A percentile compares a stretch with the other conserved stretches of the same genome.
These are phyloP conservation scores for Colletotrichum sp. DNA, from an alignment of 2,329 filamentous ascomycete genomes.

Conservation along the genomic window DNA sequence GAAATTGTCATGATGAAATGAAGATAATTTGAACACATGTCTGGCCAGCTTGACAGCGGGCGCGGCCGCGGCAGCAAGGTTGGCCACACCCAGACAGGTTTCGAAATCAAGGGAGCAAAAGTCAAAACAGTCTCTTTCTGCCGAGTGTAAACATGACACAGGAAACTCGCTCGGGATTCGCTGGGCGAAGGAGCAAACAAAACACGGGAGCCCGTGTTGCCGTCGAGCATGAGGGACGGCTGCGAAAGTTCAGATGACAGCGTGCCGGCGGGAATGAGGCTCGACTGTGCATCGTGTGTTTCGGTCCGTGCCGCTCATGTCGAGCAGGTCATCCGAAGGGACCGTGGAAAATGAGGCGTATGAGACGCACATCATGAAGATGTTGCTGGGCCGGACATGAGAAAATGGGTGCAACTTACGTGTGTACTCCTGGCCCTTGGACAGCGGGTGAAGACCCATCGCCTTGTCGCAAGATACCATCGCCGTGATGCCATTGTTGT, in stretches of 20 bases:
- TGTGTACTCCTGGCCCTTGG: conserved; percentile 49
- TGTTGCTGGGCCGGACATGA: not conserved
- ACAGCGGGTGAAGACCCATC: conserved; percentile 48
- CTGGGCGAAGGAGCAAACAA: not conserved
- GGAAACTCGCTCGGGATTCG: not conserved
- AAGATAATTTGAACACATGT: not conserved
- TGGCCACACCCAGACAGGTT: not conserved
- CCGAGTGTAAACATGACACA: not conserved
- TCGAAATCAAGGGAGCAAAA: conserved; percentile 17
- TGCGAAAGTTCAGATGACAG: not conserved
- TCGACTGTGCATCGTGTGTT: not conserved
- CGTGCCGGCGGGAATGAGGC: not conserved
- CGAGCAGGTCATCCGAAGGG: not conserved
- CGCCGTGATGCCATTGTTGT: conserved; percentile 38
- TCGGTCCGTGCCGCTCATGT: conserved; percentile 5
- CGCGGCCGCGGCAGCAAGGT: not conserved
- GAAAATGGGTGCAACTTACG: conserved; percentile 38
- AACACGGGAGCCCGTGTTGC: conserved; percentile 10
- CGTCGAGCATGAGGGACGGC: not conserved
- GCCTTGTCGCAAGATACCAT: conserved; percentile 46
- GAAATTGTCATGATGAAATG: not conserved
- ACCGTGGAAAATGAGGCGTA: not conserved
- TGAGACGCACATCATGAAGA: not conserved
- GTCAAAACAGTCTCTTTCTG: not conserved
- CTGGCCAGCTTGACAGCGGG: not conserved